Base-by-base conservation (phyloP, 2,329 filamentous ascomycete genomes). In the Mycocentrospora acerina region DNA sequence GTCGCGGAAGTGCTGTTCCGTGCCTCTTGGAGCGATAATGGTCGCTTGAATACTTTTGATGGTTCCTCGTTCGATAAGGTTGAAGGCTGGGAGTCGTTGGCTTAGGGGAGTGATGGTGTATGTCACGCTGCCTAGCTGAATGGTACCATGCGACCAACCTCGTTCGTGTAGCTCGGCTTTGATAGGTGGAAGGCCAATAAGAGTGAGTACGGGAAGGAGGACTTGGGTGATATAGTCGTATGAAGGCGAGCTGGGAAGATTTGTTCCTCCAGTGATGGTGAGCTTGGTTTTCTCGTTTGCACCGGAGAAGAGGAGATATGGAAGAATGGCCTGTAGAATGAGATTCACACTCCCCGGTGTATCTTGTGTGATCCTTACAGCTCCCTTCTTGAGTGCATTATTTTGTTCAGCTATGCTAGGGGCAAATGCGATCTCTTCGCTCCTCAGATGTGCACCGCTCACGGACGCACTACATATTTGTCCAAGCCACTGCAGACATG, bases 251-350 rank as follows among this genome's bases (percentile, higher is more conserved):
- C 67, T 71, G 1, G 73, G 73, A 2, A 78, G 75, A 48, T 82
- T 82, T 0, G 80, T 83, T 7, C 80, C 80, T 5, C 80, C 80
- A 7, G 65, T 73, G 24, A 83, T 71, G 2, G 57, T 68, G 7
- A 82, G 47, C 14, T 45, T 51, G 6, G 70, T 48, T 1, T 48
- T 44, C 11, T 35, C 25, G 10, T 35, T 4, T 13, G 35, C 26
- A 9, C 46, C 44, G 8, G 48, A 51, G 58, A 79, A 75, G 2
- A 83, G 59, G 3, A 82, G 58, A 47, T 75, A 82, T 0, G 80
- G 80, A 26, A 82, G 71, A 3, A 83, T 63, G 4, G 80, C 79
- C 55, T 83, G 80, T 36, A 82, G 70, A 0, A 80, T 72, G 10
- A 83, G 66, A 31, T 73, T 77, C 4, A 78, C 71, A 13, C 74